Base-by-base conservation (phyloP, 495 filamentous ascomycete species). In the Hypoxylon subgilvum region DNA sequence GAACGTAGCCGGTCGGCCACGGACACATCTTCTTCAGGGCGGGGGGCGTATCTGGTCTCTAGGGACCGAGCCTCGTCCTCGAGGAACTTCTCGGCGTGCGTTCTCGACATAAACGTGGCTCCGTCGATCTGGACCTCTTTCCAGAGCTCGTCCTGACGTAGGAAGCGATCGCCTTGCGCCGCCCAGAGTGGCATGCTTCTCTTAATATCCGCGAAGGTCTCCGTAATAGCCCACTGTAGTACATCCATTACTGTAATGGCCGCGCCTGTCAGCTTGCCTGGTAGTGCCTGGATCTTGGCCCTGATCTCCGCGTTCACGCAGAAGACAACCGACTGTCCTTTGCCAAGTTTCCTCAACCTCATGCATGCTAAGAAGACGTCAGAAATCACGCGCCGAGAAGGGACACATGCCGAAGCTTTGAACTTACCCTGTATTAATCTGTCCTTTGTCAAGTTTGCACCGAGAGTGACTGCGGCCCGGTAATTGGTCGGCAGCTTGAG, bases 351-450 rank as follows among this genome's bases (percentile, higher is more conserved):
- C 42, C 85, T 63, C 84, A 88, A 83, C 35, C 85, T 61, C 83
- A 87, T 88, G 47, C 85, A 88, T 4, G 85, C 86, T 87, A n/a
- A n/a, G n/a, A n/a, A n/a, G 43, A 23, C 35, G 10, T 1, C 25
- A 6, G 42, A 65, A 45, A 18, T 17, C 19, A 8, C 8, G 7
- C 31, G 0, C 10, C 25, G 2, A 9, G 6, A 17, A 17, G n/a
- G 7, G 8, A 30, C 9, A 1, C 23, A 7, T 34, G 17, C 4
- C n/a, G 1, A n/a, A 3, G n/a, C 10, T 14, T 19, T 18, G 6
- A n/a, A 64, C 74, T 63, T 76, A 89, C 87, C 87, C 83, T 94
- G 90, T 0, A 90, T 86, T 1, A 89, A 68, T 35, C 80, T 78
- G 42, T 92, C 88, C 66, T 92, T 92, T 0, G 86, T 87, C 4